These are phyloP conservation scores for Phytophthora podocarpi DNA, from an alignment of 352 stramenopile species.

Conservation along the genomic window DNA sequence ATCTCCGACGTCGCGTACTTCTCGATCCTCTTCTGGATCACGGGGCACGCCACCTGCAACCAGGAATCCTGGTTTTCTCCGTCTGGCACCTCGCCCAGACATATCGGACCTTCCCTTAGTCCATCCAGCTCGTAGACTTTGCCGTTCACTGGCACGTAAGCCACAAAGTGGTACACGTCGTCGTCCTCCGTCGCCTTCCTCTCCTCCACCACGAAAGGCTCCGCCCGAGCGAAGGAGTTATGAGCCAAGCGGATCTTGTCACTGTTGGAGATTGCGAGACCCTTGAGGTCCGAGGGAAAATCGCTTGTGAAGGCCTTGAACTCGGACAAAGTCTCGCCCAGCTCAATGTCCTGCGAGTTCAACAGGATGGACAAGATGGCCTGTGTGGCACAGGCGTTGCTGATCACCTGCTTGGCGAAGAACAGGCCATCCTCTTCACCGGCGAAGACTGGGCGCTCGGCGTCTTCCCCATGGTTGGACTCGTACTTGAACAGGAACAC, in stretches of 20 bases:
- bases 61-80: slow-evolving; percentile 58
- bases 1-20: slow-evolving; percentile 92
- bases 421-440: slow-evolving; percentile 81
- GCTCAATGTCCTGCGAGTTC: slow-evolving; percentile 80
- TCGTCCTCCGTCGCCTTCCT: slow-evolving; percentile 82
- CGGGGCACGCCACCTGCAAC: slow-evolving; percentile 88
- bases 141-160: slow-evolving; percentile 91
- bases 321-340: slow-evolving; percentile 67
- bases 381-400: slow-evolving; percentile 96
- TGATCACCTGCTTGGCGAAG: slow-evolving; percentile 97
- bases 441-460: slow-evolving; percentile 21
- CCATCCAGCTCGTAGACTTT: slow-evolving; percentile 97
- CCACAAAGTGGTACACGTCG: slow-evolving; percentile 98
- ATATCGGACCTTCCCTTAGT: slow-evolving; percentile 89
- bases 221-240: slow-evolving; percentile 81
- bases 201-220: slow-evolving; percentile 85
- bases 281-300: slow-evolving; percentile 83
- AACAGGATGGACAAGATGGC: slow-evolving; percentile 96
- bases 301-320: slow-evolving; percentile 86
- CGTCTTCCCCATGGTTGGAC: slow-evolving; percentile 46
- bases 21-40: slow-evolving; percentile 94
- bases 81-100: slow-evolving; percentile 68
- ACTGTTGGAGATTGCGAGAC: slow-evolving; percentile 87
- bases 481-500: slow-evolving; percentile 98
- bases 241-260: slow-evolving; percentile 85